These are phyloP conservation scores for Fraxinus pennsylvanica DNA, from an alignment of 257 asterid genomes.

Conservation along the genomic window DNA sequence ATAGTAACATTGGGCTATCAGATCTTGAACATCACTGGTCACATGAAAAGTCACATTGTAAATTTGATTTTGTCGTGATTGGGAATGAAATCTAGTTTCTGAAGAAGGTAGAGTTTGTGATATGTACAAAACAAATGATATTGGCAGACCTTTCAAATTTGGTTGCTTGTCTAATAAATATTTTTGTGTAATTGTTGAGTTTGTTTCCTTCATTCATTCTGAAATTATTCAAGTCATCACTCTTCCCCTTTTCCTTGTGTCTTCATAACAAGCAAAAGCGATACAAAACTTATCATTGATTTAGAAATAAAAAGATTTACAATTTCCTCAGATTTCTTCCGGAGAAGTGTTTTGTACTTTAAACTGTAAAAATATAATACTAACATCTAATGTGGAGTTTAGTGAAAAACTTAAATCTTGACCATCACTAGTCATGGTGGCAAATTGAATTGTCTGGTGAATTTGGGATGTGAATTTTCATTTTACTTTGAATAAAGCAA, in stretches of 20 bases:
- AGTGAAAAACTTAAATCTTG: slow-evolving; percentile 7
- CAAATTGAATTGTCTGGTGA: neutral
- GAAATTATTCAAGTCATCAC: neutral
- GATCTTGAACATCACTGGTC: neutral
- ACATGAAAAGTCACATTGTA: neutral
- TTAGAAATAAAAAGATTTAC: too few species aligned
- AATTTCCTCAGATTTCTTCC: neutral
- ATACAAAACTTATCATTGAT: neutral
- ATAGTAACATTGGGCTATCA: neutral
- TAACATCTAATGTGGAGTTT: neutral
- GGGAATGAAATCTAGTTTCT: neutral
- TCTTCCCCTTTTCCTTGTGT: neutral
- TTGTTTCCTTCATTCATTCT: too few species aligned
- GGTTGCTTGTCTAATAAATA: too few species aligned
- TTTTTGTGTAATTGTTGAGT: too few species aligned
- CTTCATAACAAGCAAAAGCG: neutral
- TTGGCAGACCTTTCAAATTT: too few species aligned
- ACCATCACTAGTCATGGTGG: neutral
- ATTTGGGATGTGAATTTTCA: slow-evolving; percentile 7
- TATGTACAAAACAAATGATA: neutral
- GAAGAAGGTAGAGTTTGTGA: slow-evolving; percentile 14
- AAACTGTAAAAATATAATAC: too few species aligned
- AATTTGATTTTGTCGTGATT: neutral
- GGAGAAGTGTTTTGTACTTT: neutral
- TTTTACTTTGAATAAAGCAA: neutral